These are phyloP conservation scores for Boletus tomentosulus DNA, from an alignment of 768 basidiomycete genomes.

Conservation along the genomic window DNA sequence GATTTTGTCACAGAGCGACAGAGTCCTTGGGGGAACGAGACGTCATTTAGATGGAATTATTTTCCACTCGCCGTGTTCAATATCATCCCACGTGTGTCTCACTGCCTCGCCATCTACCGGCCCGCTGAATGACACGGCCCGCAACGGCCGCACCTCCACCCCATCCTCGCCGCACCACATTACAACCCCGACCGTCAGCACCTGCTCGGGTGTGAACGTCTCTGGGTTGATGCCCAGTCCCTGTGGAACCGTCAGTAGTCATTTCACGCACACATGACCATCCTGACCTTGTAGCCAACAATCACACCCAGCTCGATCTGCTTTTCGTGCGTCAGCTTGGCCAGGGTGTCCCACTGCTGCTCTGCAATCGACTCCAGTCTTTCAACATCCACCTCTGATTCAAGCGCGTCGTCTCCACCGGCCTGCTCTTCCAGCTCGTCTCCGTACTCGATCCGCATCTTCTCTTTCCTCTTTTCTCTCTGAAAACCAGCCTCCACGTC, in stretches of 20 bases:
- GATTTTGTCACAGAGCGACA: no score
- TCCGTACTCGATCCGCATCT: no score
- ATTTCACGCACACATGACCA: background rate
- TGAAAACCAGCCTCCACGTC: no score
- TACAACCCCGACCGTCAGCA: constrained; percentile 45
- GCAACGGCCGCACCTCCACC: constrained; percentile 17
- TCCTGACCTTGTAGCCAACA: constrained; percentile 50
- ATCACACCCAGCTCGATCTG: constrained; percentile 30
- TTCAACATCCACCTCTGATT: background rate
- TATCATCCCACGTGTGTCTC: constrained; percentile 2
- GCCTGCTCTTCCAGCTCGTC: no score
- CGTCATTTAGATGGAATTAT: background rate
- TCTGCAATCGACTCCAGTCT: constrained; percentile 10
- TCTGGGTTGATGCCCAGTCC: constrained; percentile 53
- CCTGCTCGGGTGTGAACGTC: constrained; percentile 56
- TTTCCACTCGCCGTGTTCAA: constrained; percentile 25
- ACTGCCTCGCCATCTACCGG: constrained; percentile 21
- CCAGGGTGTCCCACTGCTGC: constrained; percentile 17
- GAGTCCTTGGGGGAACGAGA: no score
- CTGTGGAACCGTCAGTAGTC: constrained; percentile 29
- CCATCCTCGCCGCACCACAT: constrained; percentile 9
- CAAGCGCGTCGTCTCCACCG: no score
- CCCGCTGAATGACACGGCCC: constrained; percentile 28
- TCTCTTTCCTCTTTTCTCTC: no score
- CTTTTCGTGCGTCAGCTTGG: constrained; percentile 17